Base-by-base conservation (phyloP, 148 eudicot species). In the Beta vulgaris region DNA sequence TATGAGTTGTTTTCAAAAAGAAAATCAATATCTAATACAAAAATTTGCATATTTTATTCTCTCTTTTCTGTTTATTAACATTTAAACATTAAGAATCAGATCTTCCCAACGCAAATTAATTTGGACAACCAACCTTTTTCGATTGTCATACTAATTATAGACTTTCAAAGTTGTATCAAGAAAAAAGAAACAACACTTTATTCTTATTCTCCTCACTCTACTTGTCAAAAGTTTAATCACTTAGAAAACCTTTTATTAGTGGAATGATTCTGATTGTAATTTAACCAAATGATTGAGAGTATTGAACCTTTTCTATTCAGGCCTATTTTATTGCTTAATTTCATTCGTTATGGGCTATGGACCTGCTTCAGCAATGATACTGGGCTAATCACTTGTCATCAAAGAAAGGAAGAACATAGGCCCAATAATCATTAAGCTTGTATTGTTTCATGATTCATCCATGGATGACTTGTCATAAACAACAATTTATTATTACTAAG, bases 191-290 rank as follows among this genome's bases (percentile, higher is more conserved):
- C 6, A 5, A 35, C 64, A 51, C 79, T 80, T 80, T 80, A 75
- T 80, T 80, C 79, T 80, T 80, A 80, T 80, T 69, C 72, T 63
- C 43, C 25, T 11, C 18, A 23, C 60, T 73, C 51, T 74, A 54
- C 77, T 67, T 53, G 60, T 66, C 28, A 25, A 39, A 60, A 60
- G 29, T 44, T 48, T 13, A 16, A 16, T 51, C 78, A 49, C 35
- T 55, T 43, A 40, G 40, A 79, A 55, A 51, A 31, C 68, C 26
- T n/a, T 66, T 76, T 76, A 8, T 2, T 31, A 53, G 48, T 65
- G 18, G 48, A 32, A 40, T 71, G 72, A 76, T 80, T 75, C 72
- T 57, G 18, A 51, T 26, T 63, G 44, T 70, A 44, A 70, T 69
- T 75, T 64, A 36, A 61, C 37, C 31, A 29, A 6, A 53, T 75